phyloP scores from a whole-genome alignment of 345 rosid genomes.

The Citropsis articulata region DNA sequence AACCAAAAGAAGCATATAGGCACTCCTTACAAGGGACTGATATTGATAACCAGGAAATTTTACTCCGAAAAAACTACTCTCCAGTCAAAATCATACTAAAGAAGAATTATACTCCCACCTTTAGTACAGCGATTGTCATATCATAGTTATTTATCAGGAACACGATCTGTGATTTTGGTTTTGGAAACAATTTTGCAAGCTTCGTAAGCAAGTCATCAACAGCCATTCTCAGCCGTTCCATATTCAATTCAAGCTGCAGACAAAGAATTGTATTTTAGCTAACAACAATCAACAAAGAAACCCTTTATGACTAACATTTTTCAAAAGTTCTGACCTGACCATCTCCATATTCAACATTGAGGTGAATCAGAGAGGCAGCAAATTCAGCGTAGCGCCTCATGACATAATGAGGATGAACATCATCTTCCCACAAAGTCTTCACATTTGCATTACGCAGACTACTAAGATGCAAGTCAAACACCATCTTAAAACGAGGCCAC shows the following conservation, averaged over 20 bases:
- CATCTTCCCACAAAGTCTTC: slow-evolving; percentile 95
- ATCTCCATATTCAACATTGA: slow-evolving; percentile 92
- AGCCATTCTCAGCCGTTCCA: slow-evolving; percentile 96
- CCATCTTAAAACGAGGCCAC: slow-evolving; percentile 99
- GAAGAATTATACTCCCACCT: slow-evolving; percentile 44
- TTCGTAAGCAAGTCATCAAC: slow-evolving; percentile 80
- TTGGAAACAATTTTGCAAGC: slow-evolving; percentile 76
- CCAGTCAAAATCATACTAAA: background rate
- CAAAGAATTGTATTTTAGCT: slow-evolving; percentile 1
- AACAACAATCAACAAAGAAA: background rate
- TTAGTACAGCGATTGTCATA: slow-evolving; percentile 89
- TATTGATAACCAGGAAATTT: background rate
- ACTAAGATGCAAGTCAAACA: slow-evolving; percentile 85
- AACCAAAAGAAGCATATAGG: background rate
- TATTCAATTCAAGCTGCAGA: slow-evolving; percentile 88
- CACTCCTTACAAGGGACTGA: background rate
- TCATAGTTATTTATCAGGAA: slow-evolving; percentile 95
- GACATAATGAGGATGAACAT: slow-evolving; percentile 96
- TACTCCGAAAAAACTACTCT: background rate
- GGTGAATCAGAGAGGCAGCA: slow-evolving; percentile 94
- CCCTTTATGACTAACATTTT: background rate
- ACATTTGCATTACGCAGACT: slow-evolving; percentile 89
- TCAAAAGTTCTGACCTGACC: slow-evolving; percentile 66
- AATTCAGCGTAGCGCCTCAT: slow-evolving; percentile 99
- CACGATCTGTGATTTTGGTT: slow-evolving; percentile 71